Conservation (phyloP, 371 early-diverging fungal genomes). For the Apophysomyces variabilis region DNA sequence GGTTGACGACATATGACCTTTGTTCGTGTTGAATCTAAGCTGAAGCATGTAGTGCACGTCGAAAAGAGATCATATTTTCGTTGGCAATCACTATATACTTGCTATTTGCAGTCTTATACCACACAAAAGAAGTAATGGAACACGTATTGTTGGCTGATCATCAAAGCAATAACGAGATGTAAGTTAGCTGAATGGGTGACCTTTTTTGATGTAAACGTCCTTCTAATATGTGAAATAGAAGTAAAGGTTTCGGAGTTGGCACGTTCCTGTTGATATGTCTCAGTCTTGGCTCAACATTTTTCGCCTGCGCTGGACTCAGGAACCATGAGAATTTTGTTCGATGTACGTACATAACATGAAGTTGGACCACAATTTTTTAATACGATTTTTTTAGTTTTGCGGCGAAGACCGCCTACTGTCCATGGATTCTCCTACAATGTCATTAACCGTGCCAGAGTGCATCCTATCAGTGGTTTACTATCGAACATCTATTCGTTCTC, state of each 20-base stretch:
- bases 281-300: constrained; percentile 51
- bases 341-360: constrained; percentile 36
- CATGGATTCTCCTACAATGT: constrained; percentile 55
- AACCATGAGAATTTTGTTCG: constrained; percentile 66
- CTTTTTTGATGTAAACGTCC: constrained; percentile 12
- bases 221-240: neutral
- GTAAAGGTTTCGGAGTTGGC: constrained; percentile 35
- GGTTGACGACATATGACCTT: neutral
- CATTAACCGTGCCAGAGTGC: constrained; percentile 43
- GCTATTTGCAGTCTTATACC: constrained; percentile 69
- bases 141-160: constrained; percentile 59
- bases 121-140: constrained; percentile 69
- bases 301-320: constrained; percentile 54
- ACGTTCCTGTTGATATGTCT: constrained; percentile 46
- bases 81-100: constrained; percentile 62
- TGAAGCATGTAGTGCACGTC: constrained; percentile 45
- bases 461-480: constrained; percentile 32
- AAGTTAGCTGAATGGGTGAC: constrained; percentile 15
- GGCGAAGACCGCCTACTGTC: constrained; percentile 42
- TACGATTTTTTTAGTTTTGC: constrained; percentile 25
- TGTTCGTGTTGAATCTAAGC: neutral
- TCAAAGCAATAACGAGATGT: constrained; percentile 45
- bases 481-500: constrained; percentile 44
- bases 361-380: neutral
- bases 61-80: constrained; percentile 66